phyloP scores from a whole-genome alignment of 2,329 filamentous ascomycete species.

The Botryotinia narcissicola region DNA sequence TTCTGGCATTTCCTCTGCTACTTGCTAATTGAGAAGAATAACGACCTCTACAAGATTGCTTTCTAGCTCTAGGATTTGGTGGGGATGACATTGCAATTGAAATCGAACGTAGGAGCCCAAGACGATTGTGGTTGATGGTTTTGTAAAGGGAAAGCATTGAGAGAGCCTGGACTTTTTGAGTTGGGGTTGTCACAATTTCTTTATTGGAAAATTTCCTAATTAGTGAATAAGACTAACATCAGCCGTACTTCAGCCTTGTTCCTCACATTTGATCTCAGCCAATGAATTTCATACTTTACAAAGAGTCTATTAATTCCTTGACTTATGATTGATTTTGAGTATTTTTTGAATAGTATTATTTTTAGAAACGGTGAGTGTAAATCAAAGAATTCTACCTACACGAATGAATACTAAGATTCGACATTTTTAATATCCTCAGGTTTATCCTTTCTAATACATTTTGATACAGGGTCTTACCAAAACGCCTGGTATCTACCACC shows the following conservation, averaged over 20 bases:
- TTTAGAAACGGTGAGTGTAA: background rate
- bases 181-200: background rate
- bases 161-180: background rate
- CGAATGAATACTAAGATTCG: background rate
- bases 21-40: slow-evolving; percentile 8
- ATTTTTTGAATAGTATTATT: background rate
- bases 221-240: background rate
- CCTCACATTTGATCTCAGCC: background rate
- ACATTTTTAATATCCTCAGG: background rate
- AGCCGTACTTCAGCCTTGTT: slow-evolving; percentile 11
- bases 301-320: background rate
- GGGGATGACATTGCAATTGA: slow-evolving; percentile 7
- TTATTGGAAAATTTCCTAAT: background rate
- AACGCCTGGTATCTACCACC: slow-evolving; percentile 22
- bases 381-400: background rate
- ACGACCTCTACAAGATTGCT: slow-evolving; percentile 10
- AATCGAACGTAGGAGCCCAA: background rate
- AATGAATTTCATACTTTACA: background rate
- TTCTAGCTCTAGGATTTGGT: slow-evolving; percentile 11
- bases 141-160: background rate
- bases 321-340: background rate
- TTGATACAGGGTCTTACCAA: background rate
- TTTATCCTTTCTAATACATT: background rate
- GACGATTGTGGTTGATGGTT: slow-evolving; percentile 3
- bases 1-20: background rate